Evolutionary conservation across 129 eudicot genomes (phyloP).

Genomic region (Tagetes patula): DNA sequence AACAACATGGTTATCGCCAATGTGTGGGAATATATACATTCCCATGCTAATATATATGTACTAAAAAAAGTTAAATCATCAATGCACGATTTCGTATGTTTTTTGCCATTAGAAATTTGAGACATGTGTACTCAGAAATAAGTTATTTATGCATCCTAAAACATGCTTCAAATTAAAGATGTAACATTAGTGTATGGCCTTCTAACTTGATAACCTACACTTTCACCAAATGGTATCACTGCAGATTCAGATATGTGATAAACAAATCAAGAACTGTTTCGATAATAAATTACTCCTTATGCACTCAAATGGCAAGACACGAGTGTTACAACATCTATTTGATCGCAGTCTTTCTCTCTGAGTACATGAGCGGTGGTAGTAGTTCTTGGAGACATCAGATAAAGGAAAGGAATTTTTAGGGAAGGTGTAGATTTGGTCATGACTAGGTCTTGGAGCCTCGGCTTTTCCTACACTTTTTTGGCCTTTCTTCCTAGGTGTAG

Average conservation of each 20-base stretch:
- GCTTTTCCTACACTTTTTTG: too few species aligned
- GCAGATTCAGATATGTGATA: slow-evolving; percentile 2
- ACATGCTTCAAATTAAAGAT: slow-evolving; percentile 8
- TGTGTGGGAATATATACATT: slow-evolving; percentile 6
- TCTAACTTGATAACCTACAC: slow-evolving; percentile 6
- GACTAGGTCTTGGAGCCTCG: too few species aligned
- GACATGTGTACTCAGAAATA: slow-evolving; percentile 5
- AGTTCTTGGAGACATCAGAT: too few species aligned
- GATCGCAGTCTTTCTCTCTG: not conserved
- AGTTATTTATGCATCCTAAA: not conserved
- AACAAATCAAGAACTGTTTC: slow-evolving; percentile 8
- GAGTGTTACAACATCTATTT: not conserved
- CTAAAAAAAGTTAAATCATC: not conserved
- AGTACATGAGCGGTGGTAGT: too few species aligned
- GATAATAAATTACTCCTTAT: not conserved
- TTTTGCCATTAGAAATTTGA: not conserved
- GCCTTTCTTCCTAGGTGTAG: too few species aligned
- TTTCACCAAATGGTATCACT: slow-evolving; percentile 11
- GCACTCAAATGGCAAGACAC: slow-evolving; percentile 4
- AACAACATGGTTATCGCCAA: slow-evolving; percentile 2
- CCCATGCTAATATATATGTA: not conserved
- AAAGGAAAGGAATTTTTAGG: too few species aligned
- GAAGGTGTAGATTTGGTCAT: too few species aligned
- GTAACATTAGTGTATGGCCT: not conserved
- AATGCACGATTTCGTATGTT: not conserved